Base-by-base conservation (phyloP, 2,329 filamentous ascomycete genomes). In the Penicillium brasilianum region DNA sequence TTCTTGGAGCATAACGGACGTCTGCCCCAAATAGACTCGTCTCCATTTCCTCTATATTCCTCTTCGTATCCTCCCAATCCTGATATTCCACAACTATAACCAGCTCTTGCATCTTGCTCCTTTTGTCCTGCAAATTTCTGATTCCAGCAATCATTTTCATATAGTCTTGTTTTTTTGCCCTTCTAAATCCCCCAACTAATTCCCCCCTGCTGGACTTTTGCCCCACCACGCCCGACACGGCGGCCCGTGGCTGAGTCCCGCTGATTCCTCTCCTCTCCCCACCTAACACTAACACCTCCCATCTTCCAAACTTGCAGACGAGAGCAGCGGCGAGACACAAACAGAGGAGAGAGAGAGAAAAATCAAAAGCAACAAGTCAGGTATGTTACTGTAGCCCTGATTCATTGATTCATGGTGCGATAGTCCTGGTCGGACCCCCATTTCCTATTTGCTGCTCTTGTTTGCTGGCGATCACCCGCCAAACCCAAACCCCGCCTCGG, bases 201-300 rank as follows among this genome's bases (percentile, higher is more conserved):
- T 25, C n/a, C 36, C 49, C n/a, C 34, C 43, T 50, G 32, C 34
- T 41, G 44, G n/a, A 50, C 52, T 61, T 28, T 6, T 36, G 64
- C 64, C 64, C 64, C 64, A 66, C 64, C 60, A 60, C 46, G 30
- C 43, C 52, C 54, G 43, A 57, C 55, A 18, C 30, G 34, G 43
- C 58, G 57, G 62, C 63, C 63, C 60, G 60, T 66, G 63, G 60
- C 63, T 60, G 59, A 66, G 57, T 62, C 48, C 55, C 61, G 36
- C 34, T 55, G 43, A 44, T 55, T 55, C 43, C 56, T 57, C 43
- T 41, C n/a, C 25, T 43, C 55, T 51, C 55, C 55, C 55, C 55
- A 57, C 55, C 46, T 51, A 18, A 37, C 30, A 57, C 46, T 51
- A 18, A 37, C 30, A 57, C 44, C 44, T 32, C 9, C 43, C 18